Evolutionary conservation across 768 basidiomycete genomes (phyloP), one percentile per base, ranked within the genome.

Genomic region (Trametes coccinea): DNA sequence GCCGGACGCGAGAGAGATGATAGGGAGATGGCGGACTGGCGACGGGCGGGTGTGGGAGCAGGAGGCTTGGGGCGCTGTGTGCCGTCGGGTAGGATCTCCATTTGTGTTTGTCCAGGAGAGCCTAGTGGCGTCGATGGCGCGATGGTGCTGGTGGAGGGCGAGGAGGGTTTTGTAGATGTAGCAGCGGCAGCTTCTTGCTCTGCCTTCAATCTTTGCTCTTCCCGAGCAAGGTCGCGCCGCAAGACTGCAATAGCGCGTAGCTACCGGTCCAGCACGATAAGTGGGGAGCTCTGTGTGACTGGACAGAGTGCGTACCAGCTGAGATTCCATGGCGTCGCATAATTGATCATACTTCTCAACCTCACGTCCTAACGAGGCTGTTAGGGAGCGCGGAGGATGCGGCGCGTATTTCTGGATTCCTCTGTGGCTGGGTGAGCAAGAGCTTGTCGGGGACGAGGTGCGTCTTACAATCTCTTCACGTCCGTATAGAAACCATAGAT

Each of bases 321-420:
- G 84, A 43, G 84, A 81, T 71, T 93, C 92, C 52, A 93, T 84
- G 1, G 85, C 77, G 69, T 93, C 92, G 67, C 89, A 90, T 4
- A 92, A 63, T 66, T 91, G 89, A 68, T 93, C 90, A 66, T 88
- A 93, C 68, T 83, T 87, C 70, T 92, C 89, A 3, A 92, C 77
- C 68, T 91, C 89, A 40, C 83, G 83, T 14, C 90, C 87, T 37
- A 93, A 78, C 16, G 87, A 80, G 3, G 84, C 76, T 3, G 82
- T 85, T 11, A 92, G 70, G 27, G 85, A 79, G n/a, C 76, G 84
- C 9, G 90, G 89, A 29, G 91, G 89, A 59, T 79, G 73, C 3
- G 82, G 79, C 2, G 83, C 81, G 66, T 86, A 78, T 52, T 80
- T 80, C 51, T 81, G 77, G 47, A 91, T 80, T 10, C 81, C 82